Base-by-base conservation (phyloP, 2,329 filamentous ascomycete genomes). In the Cercospora nicotianae region DNA sequence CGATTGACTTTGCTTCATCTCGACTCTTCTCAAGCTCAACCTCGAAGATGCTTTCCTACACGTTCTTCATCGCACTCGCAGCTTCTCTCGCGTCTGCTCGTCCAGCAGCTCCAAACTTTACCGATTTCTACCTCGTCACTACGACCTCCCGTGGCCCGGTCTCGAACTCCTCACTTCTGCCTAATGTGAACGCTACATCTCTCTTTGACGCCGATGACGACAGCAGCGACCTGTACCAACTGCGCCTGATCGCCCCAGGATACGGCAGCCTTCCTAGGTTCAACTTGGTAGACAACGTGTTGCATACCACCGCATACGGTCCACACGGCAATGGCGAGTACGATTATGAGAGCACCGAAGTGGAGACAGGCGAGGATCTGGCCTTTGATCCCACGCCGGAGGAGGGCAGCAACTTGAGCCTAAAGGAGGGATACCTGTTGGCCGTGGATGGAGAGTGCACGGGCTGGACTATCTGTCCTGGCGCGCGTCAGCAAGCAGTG, bases 101-200 rank as follows among this genome's bases (percentile, higher is more conserved):
- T 18, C 63, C 63, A 36, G 28, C 57, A 63, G 20, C 57, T 30
- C 58, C 67, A 59, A 66, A 65, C 39, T 68, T 58, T 39, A 72
- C 72, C 42, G 71, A 77, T 65, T 81, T 81, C 75, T 75, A 78
- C 66, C 78, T 82, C 67, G 78, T 81, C n/a, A 81, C 80, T 2
- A 79, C 80, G 16, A 68, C 76, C 57, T 76, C 78, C 63, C 64
- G 71, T 36, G 62, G 70, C 23, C 48, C 72, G 5, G 70, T 70
- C 7, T 53, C 65, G 20, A 77, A 79, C 67, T 75, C 77, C 20
- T 76, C 76, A 7, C 62, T 72, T 18, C 76, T 81, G 7, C 72
- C 75, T 28, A 71, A 76, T 63, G 80, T 81, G 30, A 78, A 75
- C 33, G 79, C 79, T 5, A 80, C 76, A 9, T 79, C 79, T 0